Evolutionary conservation across 306 rosid genomes (phyloP).

Genomic region (Medicago ruthenica): DNA sequence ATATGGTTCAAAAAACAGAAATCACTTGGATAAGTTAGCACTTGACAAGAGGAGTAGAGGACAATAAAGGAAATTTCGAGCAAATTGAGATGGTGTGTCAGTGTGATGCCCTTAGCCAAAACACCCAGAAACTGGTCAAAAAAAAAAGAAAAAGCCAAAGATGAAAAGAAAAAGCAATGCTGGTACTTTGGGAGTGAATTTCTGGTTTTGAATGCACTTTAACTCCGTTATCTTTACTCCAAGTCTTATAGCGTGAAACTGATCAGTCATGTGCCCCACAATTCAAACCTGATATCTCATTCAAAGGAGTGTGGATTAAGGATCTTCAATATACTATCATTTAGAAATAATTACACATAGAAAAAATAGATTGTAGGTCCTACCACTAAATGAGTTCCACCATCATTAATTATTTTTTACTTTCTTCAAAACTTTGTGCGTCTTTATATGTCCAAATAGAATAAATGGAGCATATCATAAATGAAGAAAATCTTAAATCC

Average conservation of each 20-base stretch:
- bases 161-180: neutral
- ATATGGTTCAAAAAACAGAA: neutral
- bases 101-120: neutral
- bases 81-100: neutral
- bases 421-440: no score
- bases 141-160: neutral
- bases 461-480: no score
- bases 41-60: neutral
- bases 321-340: no score
- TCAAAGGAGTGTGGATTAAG: no score
- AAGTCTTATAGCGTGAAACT: neutral
- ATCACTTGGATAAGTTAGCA: neutral
- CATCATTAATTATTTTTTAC: no score
- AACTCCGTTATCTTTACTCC: neutral
- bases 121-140: neutral
- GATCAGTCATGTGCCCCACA: neutral
- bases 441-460: no score
- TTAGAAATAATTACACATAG: no score
- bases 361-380: no score
- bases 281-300: no score
- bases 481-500: no score
- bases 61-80: conserved; percentile 11
- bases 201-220: neutral
- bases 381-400: no score
- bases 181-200: neutral